Conservation (phyloP, 495 filamentous ascomycete species). For the Cladorrhinum samala region DNA sequence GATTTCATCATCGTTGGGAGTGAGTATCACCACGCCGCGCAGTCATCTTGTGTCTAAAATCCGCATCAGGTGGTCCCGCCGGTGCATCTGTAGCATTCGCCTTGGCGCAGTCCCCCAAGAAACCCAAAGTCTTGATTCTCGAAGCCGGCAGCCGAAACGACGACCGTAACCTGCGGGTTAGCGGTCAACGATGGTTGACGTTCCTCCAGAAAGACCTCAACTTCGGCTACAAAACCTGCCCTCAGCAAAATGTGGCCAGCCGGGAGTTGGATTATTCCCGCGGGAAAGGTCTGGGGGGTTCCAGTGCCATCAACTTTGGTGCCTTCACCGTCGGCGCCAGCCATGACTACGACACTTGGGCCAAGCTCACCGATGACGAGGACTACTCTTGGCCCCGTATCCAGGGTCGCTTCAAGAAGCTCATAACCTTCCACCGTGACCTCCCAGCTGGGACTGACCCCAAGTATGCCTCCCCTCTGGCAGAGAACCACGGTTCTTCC, state of each 20-base stretch:
- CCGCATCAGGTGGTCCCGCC: slow-evolving; percentile 47
- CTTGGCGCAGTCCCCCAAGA: slow-evolving; percentile 39
- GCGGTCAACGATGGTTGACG: slow-evolving; percentile 48
- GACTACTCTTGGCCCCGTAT: slow-evolving; percentile 47
- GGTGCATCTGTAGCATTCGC: slow-evolving; percentile 45
- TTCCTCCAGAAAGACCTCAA: slow-evolving; percentile 45
- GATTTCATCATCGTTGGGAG: slow-evolving; percentile 54
- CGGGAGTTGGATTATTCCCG: slow-evolving; percentile 52
- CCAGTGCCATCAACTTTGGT: slow-evolving; percentile 58
- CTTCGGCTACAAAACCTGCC: slow-evolving; percentile 55
- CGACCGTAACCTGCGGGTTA: slow-evolving; percentile 40
- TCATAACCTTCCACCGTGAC: slow-evolving; percentile 48
- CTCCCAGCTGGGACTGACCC: slow-evolving; percentile 29
- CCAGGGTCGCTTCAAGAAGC: slow-evolving; percentile 39
- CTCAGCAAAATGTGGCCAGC: slow-evolving; percentile 45
- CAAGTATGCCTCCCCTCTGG: slow-evolving; percentile 27
- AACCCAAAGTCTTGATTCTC: slow-evolving; percentile 49
- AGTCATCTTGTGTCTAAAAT: slow-evolving; percentile 2
- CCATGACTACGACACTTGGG: slow-evolving; percentile 57
- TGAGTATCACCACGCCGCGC: slow-evolving; percentile 19
- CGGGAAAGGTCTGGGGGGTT: slow-evolving; percentile 56
- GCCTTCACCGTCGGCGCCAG: slow-evolving; percentile 50
- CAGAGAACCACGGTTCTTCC: slow-evolving; percentile 42
- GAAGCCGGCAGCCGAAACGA: slow-evolving; percentile 51
- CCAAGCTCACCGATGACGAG: slow-evolving; percentile 33